A percentile compares a stretch with the other conserved stretches of the same genome.
These are phyloP conservation scores for Beauveria australis DNA, from an alignment of 2,329 filamentous ascomycete species.

Conservation along the genomic window DNA sequence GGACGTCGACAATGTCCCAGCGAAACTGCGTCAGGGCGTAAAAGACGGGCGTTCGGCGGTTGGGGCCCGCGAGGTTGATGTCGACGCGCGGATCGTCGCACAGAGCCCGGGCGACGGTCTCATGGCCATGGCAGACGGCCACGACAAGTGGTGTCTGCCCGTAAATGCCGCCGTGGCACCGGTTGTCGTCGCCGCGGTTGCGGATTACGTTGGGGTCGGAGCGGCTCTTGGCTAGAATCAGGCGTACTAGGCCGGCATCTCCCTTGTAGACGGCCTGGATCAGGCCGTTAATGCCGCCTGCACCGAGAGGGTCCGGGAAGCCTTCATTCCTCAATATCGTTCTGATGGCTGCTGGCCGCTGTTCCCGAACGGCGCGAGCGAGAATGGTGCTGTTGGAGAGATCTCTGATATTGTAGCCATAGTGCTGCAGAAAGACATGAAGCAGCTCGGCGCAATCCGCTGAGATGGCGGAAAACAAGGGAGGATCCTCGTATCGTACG, in stretches of 20 bases:
- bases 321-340: not conserved
- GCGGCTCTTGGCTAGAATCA: not conserved
- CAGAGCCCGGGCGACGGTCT: not conserved
- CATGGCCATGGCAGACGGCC: not conserved
- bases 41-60: not conserved
- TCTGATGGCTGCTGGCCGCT: not conserved
- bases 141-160: not conserved
- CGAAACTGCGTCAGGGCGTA: not conserved
- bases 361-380: not conserved
- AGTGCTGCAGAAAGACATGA: not conserved
- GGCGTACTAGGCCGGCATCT: not conserved
- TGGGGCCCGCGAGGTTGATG: not conserved
- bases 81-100: not conserved
- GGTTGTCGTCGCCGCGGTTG: not conserved
- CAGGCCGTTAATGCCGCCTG: not conserved
- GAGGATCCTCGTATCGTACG: not conserved
- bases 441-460: not conserved
- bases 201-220: not conserved
- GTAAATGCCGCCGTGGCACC: not conserved
- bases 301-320: not conserved
- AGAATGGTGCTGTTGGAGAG: not conserved
- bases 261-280: not conserved
- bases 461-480: not conserved
- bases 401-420: not conserved
- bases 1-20: not conserved